Evolutionary conservation across 2,329 filamentous ascomycete genomes (phyloP), one percentile per base, ranked within the genome.

Genomic region (Alternaria gaisen): DNA sequence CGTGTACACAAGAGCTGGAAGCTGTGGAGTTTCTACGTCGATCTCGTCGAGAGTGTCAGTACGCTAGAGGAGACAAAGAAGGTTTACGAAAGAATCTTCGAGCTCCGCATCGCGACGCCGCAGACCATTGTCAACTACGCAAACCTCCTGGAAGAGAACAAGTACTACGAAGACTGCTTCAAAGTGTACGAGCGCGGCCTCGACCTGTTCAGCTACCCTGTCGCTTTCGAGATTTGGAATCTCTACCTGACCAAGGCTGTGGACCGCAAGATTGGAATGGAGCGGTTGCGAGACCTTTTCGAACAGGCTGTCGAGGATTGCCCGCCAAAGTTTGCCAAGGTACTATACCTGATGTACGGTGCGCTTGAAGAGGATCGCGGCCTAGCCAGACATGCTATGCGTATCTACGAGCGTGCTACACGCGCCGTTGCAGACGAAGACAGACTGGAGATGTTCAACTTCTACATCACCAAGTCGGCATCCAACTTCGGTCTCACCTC

Each of bases 1-100:
- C 88, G 96, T 64, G 92, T 99, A 3, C 95, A 99, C 82, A 99
- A 99, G 84, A 97, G 93, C 76, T 99, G 95, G 95, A 99, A 98
- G 79, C 82, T 99, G 11, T 99, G 95, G 95, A 97, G 93, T 80
- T 99, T 99, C 83, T 99, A 99, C 72, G 94, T 99, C 41, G 95
- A 99, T 77, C 87, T 99, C 1, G 94, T 99, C 3, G 95, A 99
- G 79, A 97, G 93, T 77, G 94, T 97, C 32, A 90, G 91, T 63
- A 92, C 91, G 0, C 81, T 99, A 16, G 93, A 97, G 22, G 94
- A 98, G 80, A 97, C 94, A 0, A 92, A 89, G 77, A 94, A 93
- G 77, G 90, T 98, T 2, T 99, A 99, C 79, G 95, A 99, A 78
- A 87, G 95, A 57, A 98, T 99, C 72, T 99, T 99, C 76, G 96